Evolutionary conservation across 169 alveolate genomes (phyloP).

Genomic region (Eimeria praecox): DNA sequence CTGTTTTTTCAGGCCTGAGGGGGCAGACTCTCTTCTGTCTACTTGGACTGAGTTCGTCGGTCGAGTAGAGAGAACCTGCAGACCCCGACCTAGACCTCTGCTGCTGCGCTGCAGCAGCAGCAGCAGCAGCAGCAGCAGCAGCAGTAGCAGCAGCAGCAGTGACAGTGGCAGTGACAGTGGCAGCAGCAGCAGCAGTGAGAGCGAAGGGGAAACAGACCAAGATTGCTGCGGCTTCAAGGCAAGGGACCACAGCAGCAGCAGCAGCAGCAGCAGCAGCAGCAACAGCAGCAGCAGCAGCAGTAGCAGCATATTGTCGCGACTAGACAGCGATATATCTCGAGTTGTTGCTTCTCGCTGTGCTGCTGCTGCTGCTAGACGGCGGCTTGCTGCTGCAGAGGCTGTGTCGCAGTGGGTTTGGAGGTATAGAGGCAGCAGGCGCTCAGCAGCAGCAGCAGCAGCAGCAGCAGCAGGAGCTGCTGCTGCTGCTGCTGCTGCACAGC

Average conservation of each 20-base stretch:
- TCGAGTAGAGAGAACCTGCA: conserved; percentile 15
- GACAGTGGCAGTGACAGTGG: not conserved
- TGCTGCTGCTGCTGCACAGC: not conserved
- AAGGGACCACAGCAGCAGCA: not conserved
- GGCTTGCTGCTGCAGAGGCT: conserved; percentile 52
- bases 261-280: conserved; percentile 44
- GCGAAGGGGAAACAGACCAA: conserved; percentile 6
- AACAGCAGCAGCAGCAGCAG: conserved; percentile 4
- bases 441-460: conserved; percentile 7
- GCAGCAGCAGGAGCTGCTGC: conserved; percentile 36
- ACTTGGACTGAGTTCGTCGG: not conserved
- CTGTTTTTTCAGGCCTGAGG: not conserved
- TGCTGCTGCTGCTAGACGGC: conserved; percentile 41
- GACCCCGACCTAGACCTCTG: not conserved
- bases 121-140: conserved; percentile 76
- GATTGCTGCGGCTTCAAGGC: not conserved
- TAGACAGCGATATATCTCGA: not conserved
- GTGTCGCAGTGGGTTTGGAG: not conserved
- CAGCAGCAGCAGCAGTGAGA: conserved; percentile 6
- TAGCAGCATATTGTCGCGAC: not conserved
- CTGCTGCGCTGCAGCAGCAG: conserved; percentile 60
- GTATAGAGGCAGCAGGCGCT: not conserved
- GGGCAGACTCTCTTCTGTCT: not conserved
- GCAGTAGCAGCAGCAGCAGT: conserved; percentile 50
- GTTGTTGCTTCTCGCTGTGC: not conserved